Evolutionary conservation across 2,329 filamentous ascomycete genomes (phyloP).

Genomic region (Ceratocystis cacaofunesta): DNA sequence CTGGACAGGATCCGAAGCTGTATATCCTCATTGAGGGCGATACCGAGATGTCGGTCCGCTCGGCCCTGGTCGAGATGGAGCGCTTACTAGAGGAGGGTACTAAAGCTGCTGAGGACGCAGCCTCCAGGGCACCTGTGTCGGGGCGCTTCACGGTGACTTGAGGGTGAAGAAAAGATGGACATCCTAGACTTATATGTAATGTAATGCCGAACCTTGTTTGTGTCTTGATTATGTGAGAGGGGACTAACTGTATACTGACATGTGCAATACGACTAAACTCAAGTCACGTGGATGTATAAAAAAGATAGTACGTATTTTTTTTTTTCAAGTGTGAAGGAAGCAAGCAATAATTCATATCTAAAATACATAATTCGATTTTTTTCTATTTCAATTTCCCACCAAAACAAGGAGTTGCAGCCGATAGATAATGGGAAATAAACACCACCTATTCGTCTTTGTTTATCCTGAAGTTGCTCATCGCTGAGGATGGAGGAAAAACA

Average conservation of each 20-base stretch:
- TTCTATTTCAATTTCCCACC: not conserved
- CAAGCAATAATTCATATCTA: no score
- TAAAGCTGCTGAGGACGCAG: slow-evolving; percentile 74
- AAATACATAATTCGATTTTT: slow-evolving; percentile 1
- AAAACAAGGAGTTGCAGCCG: no score
- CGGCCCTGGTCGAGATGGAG: slow-evolving; percentile 81
- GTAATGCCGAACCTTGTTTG: not conserved
- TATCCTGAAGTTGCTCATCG: not conserved
- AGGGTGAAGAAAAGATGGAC: slow-evolving; percentile 16
- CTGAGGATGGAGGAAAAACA: not conserved
- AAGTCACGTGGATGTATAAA: not conserved
- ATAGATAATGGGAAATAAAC: no score
- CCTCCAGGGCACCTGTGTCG: slow-evolving; percentile 60
- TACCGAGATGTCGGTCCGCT: slow-evolving; percentile 80
- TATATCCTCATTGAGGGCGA: slow-evolving; percentile 97
- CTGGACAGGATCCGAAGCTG: slow-evolving; percentile 72
- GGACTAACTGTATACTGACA: no score
- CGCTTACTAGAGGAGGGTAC: slow-evolving; percentile 80
- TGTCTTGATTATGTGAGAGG: not conserved
- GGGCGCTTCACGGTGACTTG: slow-evolving; percentile 79
- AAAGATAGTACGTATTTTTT: not conserved
- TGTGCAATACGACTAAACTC: not conserved
- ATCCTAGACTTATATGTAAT: not conserved
- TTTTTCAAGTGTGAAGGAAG: no score
- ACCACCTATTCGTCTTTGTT: not conserved